Evolutionary conservation across 441 rosid species (phyloP), one percentile per base, ranked within the genome.

Genomic region (Gossypium gossypioides): DNA sequence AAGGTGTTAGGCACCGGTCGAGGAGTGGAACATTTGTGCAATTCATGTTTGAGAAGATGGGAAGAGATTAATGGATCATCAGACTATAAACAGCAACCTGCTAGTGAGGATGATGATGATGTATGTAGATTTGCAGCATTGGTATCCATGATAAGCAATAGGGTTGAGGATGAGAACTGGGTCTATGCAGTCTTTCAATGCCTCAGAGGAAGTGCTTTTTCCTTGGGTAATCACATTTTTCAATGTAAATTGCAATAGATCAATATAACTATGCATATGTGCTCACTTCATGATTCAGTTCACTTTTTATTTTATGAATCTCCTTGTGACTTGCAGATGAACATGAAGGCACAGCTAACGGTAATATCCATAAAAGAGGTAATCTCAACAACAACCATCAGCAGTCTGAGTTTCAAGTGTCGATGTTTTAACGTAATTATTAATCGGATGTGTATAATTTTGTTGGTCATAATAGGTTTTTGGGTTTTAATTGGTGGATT

Each of bases 61-160:
- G 70, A 79, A 62, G 83, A 75, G 55, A 77, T 84, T 13, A 60
- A 60, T 50, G 79, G 69, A 72, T 67, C 78, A 54, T 70, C 69
- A 0, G 66, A 65, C 40, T 25, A 72, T 29, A 79, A 46, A 13
- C 62, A 6, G 3, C 64, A 75, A 15, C 44, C 59, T 19, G 32
- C 19, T 0, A 18, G 3, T 46, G 64, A 25, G 50, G 59, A 16
- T 61, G 76, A 68, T 25, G 80, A 75, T 5, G 71, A 69, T 66
- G 44, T 81, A 6, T 87, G 89, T 60, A 77, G 80, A 62, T 82
- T 82, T 77, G 84, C 86, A 16, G 74, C 78, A 6, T 19, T 87
- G 76, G 74, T 87, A 7, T 76, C 84, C 10, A 51, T 85, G 68
- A 81, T 75, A 24, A 77, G 91, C 67, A 67, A 46, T 46, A 24